phyloP scores from a whole-genome alignment of 1,284 basidiomycete species.

The Golubevia pallescens region DNA sequence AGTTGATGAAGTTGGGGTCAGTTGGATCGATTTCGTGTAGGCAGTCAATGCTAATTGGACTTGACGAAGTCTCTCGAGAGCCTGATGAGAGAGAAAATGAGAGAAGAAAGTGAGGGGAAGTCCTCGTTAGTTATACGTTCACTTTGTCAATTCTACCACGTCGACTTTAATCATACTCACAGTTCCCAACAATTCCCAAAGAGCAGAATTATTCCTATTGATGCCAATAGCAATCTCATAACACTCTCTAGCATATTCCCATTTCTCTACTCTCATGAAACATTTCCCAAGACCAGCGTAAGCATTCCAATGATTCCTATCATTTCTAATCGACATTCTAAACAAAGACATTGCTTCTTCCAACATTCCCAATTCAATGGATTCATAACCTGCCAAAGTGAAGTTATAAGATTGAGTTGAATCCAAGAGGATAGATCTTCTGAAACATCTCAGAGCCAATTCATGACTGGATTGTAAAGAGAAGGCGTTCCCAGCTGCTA shows the following conservation, averaged over 20 bases:
- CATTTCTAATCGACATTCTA: conserved; percentile 44
- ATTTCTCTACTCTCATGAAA: conserved; percentile 36
- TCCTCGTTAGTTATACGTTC: not conserved
- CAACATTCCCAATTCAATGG: conserved; percentile 44
- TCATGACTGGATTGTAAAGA: conserved; percentile 54
- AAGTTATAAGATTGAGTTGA: conserved; percentile 57
- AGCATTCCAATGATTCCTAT: conserved; percentile 57
- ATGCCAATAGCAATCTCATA: conserved; percentile 40
- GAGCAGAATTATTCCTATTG: conserved; percentile 40
- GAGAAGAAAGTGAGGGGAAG: not conserved
- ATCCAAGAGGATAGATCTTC: conserved; percentile 40
- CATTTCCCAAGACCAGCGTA: conserved; percentile 53
- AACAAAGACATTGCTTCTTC: conserved; percentile 51
- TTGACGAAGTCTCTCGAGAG: not conserved
- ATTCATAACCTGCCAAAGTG: conserved; percentile 59
- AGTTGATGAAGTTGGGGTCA: not conserved
- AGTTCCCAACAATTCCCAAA: conserved; percentile 55
- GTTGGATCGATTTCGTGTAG: not conserved
- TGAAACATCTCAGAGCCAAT: conserved; percentile 51
- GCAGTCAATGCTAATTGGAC: not conserved
- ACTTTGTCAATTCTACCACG: too few species aligned
- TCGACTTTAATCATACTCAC: not conserved
- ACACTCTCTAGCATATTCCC: conserved; percentile 41
- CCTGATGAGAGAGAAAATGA: conserved; percentile 2
- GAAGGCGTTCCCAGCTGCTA: conserved; percentile 57